Evolutionary conservation across 371 early-diverging fungal species (phyloP), one percentile per base, ranked within the genome.

Genomic region (Amoeboaphelidium protococcarum): DNA sequence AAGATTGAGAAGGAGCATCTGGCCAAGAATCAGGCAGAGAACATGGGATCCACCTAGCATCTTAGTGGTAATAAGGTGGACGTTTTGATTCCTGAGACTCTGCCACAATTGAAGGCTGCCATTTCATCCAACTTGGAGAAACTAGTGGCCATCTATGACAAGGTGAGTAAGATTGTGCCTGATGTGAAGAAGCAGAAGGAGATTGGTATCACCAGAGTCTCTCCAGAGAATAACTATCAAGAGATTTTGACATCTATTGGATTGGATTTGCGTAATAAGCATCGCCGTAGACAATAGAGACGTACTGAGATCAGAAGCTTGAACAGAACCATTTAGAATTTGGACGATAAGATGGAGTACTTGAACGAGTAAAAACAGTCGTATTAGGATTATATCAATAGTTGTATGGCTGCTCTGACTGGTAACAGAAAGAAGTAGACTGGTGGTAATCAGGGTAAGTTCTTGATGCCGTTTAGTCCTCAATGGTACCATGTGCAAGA

Each of bases 401-500:
- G 72, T 1, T 95, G 90, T 61, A 85, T 89, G 65, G 66, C 67
- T 44, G 76, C 80, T 52, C 75, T 94, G 58, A 69, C 76, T 3
- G 70, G 69, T 25, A 47, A 57, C 40, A 82, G 83, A 60, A 75
- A 80, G 51, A 78, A 65, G 52, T 64, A 53, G 50, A 62, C 48
- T n/a, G n/a, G n/a, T n/a, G n/a, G n/a, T n/a, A 77, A 76, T 58
- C 73, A 74, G 53, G 61, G 63, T 20, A 78, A 79, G n/a, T 65
- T 68, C 41, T 64, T 72, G 41, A 58, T 82, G 51, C 82, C 80
- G 13, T 89, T 92, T 63, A 79, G 85, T 1, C 68, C 74, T 21
- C 96, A 92, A 61, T 91, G 86, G 57, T 88, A 78, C 67, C 90
- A 92, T 58, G 59, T 86, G 52, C 68, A 74, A 24, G 78, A 78